phyloP scores from a whole-genome alignment of 2,329 filamentous ascomycete species.

The Pestalotiopsis sp. region DNA sequence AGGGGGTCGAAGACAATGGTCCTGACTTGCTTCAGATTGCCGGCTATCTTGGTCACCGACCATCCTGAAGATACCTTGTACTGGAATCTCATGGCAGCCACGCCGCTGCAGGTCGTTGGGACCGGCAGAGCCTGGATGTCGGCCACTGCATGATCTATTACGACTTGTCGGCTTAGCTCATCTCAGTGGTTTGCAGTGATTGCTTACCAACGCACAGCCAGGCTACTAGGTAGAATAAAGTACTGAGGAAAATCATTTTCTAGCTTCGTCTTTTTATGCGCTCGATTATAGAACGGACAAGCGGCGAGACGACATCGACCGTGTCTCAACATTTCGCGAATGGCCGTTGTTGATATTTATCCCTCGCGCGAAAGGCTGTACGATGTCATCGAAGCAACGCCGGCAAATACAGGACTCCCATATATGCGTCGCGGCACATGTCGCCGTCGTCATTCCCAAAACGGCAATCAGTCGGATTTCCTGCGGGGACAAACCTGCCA shows the following conservation, averaged over 20 bases:
- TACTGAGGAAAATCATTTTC: neutral
- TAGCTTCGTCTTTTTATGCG: neutral
- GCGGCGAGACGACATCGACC: neutral
- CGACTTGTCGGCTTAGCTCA: neutral
- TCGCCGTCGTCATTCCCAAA: neutral
- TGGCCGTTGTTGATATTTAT: neutral
- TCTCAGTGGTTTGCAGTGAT: neutral
- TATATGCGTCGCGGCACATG: neutral
- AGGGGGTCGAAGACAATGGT: constrained; percentile 25
- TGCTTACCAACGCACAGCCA: neutral
- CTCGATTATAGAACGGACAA: neutral
- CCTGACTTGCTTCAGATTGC: constrained; percentile 24
- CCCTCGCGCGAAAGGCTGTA: neutral
- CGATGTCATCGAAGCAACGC: neutral
- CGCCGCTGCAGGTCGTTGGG: constrained; percentile 37
- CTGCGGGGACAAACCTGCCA: neutral
- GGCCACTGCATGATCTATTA: constrained; percentile 18
- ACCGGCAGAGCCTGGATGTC: constrained; percentile 30
- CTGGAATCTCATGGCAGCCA: constrained; percentile 34
- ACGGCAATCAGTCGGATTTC: neutral
- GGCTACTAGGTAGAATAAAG: neutral
- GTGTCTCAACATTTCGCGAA: neutral
- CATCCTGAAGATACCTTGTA: constrained; percentile 37
- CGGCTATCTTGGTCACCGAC: constrained; percentile 30
- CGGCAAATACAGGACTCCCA: neutral